phyloP scores from a whole-genome alignment of 1,284 basidiomycete species.

The Ganoderma sinense region DNA sequence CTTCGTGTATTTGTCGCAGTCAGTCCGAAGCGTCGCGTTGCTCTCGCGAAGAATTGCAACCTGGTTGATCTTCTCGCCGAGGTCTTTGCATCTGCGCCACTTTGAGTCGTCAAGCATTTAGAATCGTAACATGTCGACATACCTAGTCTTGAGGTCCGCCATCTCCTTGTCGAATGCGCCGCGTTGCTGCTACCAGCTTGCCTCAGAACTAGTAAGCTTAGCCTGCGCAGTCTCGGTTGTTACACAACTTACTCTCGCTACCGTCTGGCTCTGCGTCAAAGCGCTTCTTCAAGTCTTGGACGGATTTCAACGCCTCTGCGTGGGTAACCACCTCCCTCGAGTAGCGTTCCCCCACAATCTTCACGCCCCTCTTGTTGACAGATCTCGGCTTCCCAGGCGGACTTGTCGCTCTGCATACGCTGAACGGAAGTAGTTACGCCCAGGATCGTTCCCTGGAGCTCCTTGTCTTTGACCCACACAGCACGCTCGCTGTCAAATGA shows the following conservation, averaged over 20 bases:
- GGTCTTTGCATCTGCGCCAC: constrained; percentile 69
- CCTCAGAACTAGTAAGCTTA: constrained; percentile 74
- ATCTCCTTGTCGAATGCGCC: constrained; percentile 82
- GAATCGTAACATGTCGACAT: constrained; percentile 24
- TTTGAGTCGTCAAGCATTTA: not conserved
- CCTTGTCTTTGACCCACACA: constrained; percentile 81
- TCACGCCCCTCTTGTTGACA: constrained; percentile 70
- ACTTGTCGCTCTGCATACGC: constrained; percentile 67
- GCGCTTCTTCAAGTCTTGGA: constrained; percentile 72
- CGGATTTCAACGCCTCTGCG: constrained; percentile 80
- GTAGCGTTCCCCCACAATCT: constrained; percentile 86
- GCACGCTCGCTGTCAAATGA: constrained; percentile 70
- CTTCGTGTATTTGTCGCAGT: constrained; percentile 73
- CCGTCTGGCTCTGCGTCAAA: constrained; percentile 61
- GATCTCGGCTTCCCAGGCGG: constrained; percentile 68
- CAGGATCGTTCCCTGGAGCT: constrained; percentile 78
- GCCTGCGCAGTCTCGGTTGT: constrained; percentile 78
- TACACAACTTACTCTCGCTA: constrained; percentile 62
- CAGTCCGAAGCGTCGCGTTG: constrained; percentile 84
- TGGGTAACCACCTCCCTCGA: constrained; percentile 82
- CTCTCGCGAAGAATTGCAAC: constrained; percentile 89
- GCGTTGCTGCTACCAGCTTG: constrained; percentile 83
- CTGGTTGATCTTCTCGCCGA: constrained; percentile 85
- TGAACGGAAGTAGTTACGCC: constrained; percentile 77
- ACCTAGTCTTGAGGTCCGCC: constrained; percentile 75